A percentile compares a stretch with the other conserved stretches of the same genome.
phyloP scores from a whole-genome alignment of 306 rosid species.

The Glycine tomentella region DNA sequence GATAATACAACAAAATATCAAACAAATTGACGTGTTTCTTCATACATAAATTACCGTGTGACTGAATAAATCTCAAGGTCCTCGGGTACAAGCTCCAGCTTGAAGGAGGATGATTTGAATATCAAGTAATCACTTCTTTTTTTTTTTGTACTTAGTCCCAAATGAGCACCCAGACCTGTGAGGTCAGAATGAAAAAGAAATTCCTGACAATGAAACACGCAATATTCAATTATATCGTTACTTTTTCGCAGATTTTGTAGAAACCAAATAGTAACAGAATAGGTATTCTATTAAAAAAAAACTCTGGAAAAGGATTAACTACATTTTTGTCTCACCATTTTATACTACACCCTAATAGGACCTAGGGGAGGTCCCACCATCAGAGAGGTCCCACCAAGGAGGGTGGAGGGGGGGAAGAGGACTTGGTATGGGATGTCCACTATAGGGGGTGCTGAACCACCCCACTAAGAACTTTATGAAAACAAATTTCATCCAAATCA shows the following conservation, averaged over 20 bases:
- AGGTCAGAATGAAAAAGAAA: conserved; percentile 19
- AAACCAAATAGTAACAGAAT: conserved; percentile 10
- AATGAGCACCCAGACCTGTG: conserved; percentile 30
- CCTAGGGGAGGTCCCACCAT: neutral
- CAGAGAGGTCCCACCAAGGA: too few species aligned
- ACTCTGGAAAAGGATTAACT: neutral
- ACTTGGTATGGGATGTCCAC: neutral
- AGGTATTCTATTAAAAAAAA: neutral
- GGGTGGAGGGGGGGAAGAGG: too few species aligned
- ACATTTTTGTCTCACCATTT: neutral
- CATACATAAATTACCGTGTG: too few species aligned
- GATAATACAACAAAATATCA: too few species aligned
- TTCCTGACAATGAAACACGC: conserved; percentile 19
- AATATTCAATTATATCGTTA: conserved; percentile 5
- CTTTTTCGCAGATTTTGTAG: neutral
- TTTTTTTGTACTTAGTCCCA: neutral
- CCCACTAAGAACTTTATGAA: neutral
- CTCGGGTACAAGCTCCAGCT: too few species aligned
- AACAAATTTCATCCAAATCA: neutral
- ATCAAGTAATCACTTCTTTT: too few species aligned
- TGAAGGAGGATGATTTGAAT: too few species aligned
- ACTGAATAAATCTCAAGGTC: too few species aligned
- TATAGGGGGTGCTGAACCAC: neutral
- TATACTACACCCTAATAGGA: neutral
- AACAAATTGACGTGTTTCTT: too few species aligned